Percentiles rank a stretch among this genome's conserved stretches.
These are phyloP conservation scores for Thielaviopsis populi DNA, from an alignment of 2,329 filamentous ascomycete species.

Conservation along the genomic window DNA sequence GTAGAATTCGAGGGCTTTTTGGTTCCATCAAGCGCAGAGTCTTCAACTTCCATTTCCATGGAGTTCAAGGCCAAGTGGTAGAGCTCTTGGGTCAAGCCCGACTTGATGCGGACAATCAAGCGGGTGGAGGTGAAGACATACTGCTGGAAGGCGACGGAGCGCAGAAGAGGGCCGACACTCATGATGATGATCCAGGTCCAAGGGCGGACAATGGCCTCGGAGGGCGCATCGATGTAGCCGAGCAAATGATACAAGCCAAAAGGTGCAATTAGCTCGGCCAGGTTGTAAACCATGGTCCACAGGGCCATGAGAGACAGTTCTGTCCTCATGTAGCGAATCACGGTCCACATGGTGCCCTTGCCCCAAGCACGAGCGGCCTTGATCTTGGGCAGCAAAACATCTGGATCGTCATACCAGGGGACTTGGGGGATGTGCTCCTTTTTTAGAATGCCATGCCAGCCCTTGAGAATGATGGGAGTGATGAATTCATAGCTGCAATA, in stretches of 20 bases:
- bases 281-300: constrained; percentile 27
- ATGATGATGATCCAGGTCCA: constrained; percentile 40
- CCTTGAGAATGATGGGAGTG: constrained; percentile 34
- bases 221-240: constrained; percentile 32
- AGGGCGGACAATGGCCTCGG: constrained; percentile 31
- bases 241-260: constrained; percentile 38
- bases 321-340: constrained; percentile 28
- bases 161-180: constrained; percentile 32
- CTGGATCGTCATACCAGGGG: constrained; percentile 41
- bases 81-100: constrained; percentile 42
- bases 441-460: constrained; percentile 30
- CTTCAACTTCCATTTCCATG: constrained; percentile 42
- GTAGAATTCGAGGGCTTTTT: constrained; percentile 30
- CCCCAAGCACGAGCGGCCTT: constrained; percentile 30
- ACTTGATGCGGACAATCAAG: constrained; percentile 38
- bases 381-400: constrained; percentile 31
- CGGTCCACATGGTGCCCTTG: constrained; percentile 30
- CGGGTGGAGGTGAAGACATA: constrained; percentile 42
- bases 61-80: constrained; percentile 41
- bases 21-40: constrained; percentile 17
- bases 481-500: constrained; percentile 39
- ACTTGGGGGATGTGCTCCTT: constrained; percentile 34
- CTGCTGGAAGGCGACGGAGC: constrained; percentile 38
- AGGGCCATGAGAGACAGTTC: constrained; percentile 33
- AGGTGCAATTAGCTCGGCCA: constrained; percentile 36